Base-by-base conservation (phyloP, 257 asterid species). In the Solanum megistacrolobum region DNA sequence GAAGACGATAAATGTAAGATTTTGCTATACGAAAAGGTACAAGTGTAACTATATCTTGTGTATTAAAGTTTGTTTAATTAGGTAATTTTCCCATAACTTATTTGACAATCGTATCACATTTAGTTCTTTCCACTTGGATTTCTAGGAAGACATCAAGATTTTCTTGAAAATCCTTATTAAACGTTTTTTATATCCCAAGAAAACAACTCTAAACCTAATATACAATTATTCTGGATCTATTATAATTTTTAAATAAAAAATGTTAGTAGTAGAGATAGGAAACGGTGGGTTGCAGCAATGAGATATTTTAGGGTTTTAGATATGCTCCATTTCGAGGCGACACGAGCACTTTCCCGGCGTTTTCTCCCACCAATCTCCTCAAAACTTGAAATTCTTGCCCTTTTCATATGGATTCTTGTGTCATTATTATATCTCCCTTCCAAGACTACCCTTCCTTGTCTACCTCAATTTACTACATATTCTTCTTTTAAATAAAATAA, bases 281-380 rank as follows among this genome's bases (percentile, higher is more conserved):
- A 82, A 81, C 11, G 29, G 85, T 27, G 85, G 41, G 41, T 81
- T 81, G 68, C 65, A 78, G 65, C 39, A 10, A 29, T 82, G 69
- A 48, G 29, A 46, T 76, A n/a, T 76, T 76, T 76, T 36, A 39
- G 35, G 12, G 23, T 38, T 76, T 76, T 11, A 9, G 14, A 9
- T 48, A 48, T 89, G 93, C 89, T 86, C 89, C 89, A 87, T 90
- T 89, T 93, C 95, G 96, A 94, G 96, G 98, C 92, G 95, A 93
- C 96, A 94, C 93, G 94, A 91, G 93, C 98, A 94, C 94, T 93
- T 94, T 92, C 94, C 94, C 94, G 93, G 93, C 92, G 94, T 89
- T 93, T 89, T 75, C 95, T 94, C 94, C 96, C 93, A 93, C 92
- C 88, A 52, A 87, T 43, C 86, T 23, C 92, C 88, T 86, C 92